Evolutionary conservation across 129 eudicot genomes (phyloP).

Genomic region (Dittrichia graveolens): DNA sequence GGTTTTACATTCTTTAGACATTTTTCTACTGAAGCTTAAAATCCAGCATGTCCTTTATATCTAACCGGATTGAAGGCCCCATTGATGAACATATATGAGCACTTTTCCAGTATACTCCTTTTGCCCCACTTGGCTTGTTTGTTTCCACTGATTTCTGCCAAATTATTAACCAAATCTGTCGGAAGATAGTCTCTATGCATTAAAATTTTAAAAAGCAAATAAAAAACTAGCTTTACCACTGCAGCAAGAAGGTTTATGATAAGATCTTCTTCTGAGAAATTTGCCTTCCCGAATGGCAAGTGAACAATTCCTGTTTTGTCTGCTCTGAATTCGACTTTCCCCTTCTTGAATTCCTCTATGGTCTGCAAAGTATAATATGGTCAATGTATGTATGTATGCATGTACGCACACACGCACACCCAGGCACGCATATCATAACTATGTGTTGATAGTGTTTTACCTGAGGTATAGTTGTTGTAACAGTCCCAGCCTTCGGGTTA

Average conservation of each 20-base stretch:
- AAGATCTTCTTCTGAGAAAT: constrained; percentile 91
- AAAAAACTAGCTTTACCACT: constrained; percentile 48
- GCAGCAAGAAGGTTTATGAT: constrained; percentile 70
- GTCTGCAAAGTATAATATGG: constrained; percentile 51
- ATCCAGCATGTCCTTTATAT: constrained; percentile 80
- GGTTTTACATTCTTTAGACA: constrained; percentile 31
- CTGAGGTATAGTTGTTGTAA: constrained; percentile 81
- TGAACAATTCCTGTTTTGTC: constrained; percentile 97
- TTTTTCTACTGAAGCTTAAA: constrained; percentile 62
- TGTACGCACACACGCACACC: neutral
- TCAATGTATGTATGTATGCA: constrained; percentile 12
- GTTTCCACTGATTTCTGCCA: constrained; percentile 80
- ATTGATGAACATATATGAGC: constrained; percentile 94
- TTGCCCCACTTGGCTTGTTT: constrained; percentile 91
- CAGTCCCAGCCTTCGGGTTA: constrained; percentile 97
- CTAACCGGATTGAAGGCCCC: constrained; percentile 94
- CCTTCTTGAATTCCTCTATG: constrained; percentile 85
- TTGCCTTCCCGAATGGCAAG: constrained; percentile 82
- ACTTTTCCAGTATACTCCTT: constrained; percentile 94
- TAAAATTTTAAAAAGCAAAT: neutral
- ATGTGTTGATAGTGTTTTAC: constrained; percentile 37
- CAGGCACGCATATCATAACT: neutral
- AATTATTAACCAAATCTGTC: constrained; percentile 3
- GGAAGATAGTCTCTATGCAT: neutral
- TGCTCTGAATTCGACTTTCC: constrained; percentile 90